Evolutionary conservation across 139 green algal species (phyloP), one percentile per base, ranked within the genome.

Genomic region (Tetraselmis striata): DNA sequence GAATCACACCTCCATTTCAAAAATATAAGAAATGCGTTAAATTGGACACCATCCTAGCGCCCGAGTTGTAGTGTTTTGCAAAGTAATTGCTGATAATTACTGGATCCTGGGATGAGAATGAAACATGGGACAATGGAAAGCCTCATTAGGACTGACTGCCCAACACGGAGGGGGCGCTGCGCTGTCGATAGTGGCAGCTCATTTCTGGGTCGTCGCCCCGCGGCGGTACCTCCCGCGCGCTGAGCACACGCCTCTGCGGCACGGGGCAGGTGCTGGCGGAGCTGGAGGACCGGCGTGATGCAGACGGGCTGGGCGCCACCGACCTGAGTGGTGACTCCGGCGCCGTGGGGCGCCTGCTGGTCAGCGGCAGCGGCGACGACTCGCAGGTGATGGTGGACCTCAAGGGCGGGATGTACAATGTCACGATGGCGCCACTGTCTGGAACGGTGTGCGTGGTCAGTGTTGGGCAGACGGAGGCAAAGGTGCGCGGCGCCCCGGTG

Each of bases 271-370:
- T 91, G 0, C 77, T 93, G 32, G 25, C 91, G 30, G 88, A 92
- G 85, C 81, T 93, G 5, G 80, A 85, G 45, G 45, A 67, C 45
- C 45, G 2, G 31, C 84, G 2, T 76, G 79, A 30, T 2, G 27
- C 32, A 23, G 77, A 86, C 1, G 83, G 83, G 27, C 27, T 82
- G 31, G 80, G 80, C 28, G 81, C 83, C 2, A 81, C 83, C 1
- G 90, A 93, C 82, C 85, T 93, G 25, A 87, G 83, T 22, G 90
- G 90, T 1, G 90, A 93, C 74, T 83, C 85, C 29, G 90, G 90
- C 2, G 90, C 90, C 23, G 90, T 93, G 76, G 90, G 90, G 28
- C 82, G 90, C 0, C 29, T 93, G 29, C 32, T 91, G 1, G 28
- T 89, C 59, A 83, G 30, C 58, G 77, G 31, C 67, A 30, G 76